phyloP scores from a whole-genome alignment of 2,329 filamentous ascomycete species.

The Aspergillus udagawae region DNA sequence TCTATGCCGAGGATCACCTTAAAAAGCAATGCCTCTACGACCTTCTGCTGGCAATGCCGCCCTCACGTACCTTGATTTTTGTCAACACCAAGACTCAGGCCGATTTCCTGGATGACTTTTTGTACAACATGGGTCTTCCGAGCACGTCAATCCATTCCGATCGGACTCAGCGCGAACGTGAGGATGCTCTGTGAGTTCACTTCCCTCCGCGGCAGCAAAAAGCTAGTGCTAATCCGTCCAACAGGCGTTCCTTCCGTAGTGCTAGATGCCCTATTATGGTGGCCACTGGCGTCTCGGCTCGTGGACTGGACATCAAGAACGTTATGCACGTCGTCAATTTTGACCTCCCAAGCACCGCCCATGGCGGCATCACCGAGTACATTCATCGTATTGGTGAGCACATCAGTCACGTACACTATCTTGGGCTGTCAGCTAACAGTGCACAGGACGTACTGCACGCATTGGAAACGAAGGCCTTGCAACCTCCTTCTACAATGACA shows the following conservation, averaged over 20 bases:
- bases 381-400: constrained; percentile 82
- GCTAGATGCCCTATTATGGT: constrained; percentile 76
- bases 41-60: constrained; percentile 65
- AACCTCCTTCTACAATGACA: constrained; percentile 81
- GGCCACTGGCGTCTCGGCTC: constrained; percentile 79
- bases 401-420: background rate
- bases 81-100: constrained; percentile 75
- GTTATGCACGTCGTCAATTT: constrained; percentile 93
- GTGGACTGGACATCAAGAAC: constrained; percentile 83
- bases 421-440: background rate
- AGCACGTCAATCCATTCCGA: constrained; percentile 85
- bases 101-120: constrained; percentile 80
- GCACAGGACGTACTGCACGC: constrained; percentile 78
- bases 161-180: constrained; percentile 84
- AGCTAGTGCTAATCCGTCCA: background rate
- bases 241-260: constrained; percentile 69
- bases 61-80: constrained; percentile 81
- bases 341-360: constrained; percentile 68
- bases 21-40: constrained; percentile 72
- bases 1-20: constrained; percentile 59
- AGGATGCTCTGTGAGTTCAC: constrained; percentile 71
- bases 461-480: constrained; percentile 85
- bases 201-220: background rate
- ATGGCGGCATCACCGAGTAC: constrained; percentile 92
- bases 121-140: constrained; percentile 76